Evolutionary conservation across 306 rosid species (phyloP), one percentile per base, ranked within the genome.

Genomic region (Glycine tomentella): DNA sequence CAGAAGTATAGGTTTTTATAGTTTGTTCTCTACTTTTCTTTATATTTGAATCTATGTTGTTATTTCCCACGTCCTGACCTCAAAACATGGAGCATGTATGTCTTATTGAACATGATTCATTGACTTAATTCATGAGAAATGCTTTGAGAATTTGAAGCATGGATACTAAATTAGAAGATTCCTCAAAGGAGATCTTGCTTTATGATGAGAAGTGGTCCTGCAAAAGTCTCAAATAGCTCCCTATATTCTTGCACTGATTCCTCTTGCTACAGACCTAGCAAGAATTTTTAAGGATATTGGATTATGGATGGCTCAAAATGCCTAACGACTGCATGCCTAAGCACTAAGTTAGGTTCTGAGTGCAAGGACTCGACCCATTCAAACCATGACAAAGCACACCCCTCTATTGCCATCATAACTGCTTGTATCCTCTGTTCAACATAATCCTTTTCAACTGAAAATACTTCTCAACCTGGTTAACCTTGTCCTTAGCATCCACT

Each of bases 51-150:
- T 42, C 66, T 69, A 55, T 12, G 31, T 58, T 69, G 11, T 40
- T 76, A 75, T 25, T 45, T 61, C 56, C 20, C 34, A 33, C 48
- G 14, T 48, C 31, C 31, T 46, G 46, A 75, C 80, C 59, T 44
- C 4, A 20, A 20, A 36, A 44, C 69, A 59, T 20, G 58, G 40
- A 62, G 34, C 49, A 61, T 61, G 45, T 38, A 38, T 48, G 38
- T 33, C 7, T 49, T 34, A 62, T 45, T 57, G 14, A 62, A 38
- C 59, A 25, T 61, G 67, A 70, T 62, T n/a, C 8, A 55, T 8
- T 69, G 66, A 46, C 48, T 6, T 82, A 82, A 69, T 58, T 67
- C 65, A 45, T 45, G 16, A 63, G 48, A 80, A 73, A 51, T 72
- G 62, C 72, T 63, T 9, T 36, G n/a, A 40, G 31, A 69, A 79